phyloP scores from a whole-genome alignment of 108 stramenopile genomes.

The Nitzschia sp. region DNA sequence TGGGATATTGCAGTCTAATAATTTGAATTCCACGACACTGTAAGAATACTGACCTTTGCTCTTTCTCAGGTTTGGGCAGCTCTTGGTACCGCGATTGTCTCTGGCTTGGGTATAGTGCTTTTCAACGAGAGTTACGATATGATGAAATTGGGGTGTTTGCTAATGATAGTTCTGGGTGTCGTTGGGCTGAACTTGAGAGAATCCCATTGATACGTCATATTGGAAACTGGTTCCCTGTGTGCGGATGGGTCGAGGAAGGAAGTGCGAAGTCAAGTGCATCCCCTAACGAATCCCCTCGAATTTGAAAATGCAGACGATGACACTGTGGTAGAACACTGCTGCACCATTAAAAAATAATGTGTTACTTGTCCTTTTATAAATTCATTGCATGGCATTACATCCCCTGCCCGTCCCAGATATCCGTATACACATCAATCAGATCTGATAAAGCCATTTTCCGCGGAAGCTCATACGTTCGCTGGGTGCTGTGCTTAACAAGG shows the following conservation, averaged over 20 bases:
- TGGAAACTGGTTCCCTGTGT: background rate
- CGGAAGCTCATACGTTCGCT: constrained; percentile 37
- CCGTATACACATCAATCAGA: constrained; percentile 30
- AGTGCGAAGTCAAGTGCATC: no score
- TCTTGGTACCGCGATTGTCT: constrained; percentile 46
- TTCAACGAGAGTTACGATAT: constrained; percentile 37
- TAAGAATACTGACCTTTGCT: background rate
- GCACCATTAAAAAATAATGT: background rate
- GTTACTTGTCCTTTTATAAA: background rate
- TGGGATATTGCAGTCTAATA: no score
- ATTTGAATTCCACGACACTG: no score
- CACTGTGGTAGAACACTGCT: background rate
- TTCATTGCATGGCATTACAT: background rate
- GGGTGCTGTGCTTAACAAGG: constrained; percentile 22
- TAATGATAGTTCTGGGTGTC: constrained; percentile 45
- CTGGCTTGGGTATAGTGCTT: constrained; percentile 31
- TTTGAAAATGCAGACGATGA: no score
- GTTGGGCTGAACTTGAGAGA: constrained; percentile 25
- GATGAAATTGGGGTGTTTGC: constrained; percentile 36
- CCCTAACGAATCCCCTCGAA: no score
- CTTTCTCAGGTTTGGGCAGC: constrained; percentile 40
- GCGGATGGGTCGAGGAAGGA: no score
- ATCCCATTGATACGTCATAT: background rate
- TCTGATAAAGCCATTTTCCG: constrained; percentile 31
- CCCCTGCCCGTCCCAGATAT: constrained; percentile 30